These are phyloP conservation scores for Alternaria metachromatica DNA, from an alignment of 2,329 filamentous ascomycete genomes.

Conservation along the genomic window DNA sequence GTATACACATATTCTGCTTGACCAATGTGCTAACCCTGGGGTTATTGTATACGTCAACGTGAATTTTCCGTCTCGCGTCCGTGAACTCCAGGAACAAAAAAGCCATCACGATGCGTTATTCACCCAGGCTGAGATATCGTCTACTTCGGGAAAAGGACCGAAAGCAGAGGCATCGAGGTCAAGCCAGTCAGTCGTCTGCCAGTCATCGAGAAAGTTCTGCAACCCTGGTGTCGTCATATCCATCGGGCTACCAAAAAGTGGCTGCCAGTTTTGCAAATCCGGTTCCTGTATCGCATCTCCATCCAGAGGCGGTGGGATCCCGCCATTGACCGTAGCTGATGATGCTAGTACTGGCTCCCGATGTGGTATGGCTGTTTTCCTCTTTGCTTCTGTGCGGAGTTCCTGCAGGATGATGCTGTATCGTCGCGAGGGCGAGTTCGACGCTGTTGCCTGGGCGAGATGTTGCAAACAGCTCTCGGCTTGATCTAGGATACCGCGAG, in stretches of 20 bases:
- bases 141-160: constrained; percentile 16
- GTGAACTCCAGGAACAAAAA: neutral
- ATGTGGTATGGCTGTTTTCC: constrained; percentile 19
- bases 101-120: neutral
- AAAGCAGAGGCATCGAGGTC: constrained; percentile 44
- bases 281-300: neutral
- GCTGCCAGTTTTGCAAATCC: constrained; percentile 21
- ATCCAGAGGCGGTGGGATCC: neutral
- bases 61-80: neutral
- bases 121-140: constrained; percentile 15
- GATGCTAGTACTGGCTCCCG: constrained; percentile 1
- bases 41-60: neutral
- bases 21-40: neutral
- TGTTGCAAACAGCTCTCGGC: constrained; percentile 56
- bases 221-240: constrained; percentile 20
- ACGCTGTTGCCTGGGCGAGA: constrained; percentile 55
- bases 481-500: constrained; percentile 47
- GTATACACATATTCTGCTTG: neutral
- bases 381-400: constrained; percentile 50
- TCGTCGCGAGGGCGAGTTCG: constrained; percentile 55
- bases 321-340: neutral
- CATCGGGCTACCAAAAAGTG: constrained; percentile 30
- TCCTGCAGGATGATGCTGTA: constrained; percentile 59
- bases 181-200: constrained; percentile 46
- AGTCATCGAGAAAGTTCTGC: constrained; percentile 35